phyloP scores from a whole-genome alignment of 352 stramenopile species.

The Phytophthora palmivora region DNA sequence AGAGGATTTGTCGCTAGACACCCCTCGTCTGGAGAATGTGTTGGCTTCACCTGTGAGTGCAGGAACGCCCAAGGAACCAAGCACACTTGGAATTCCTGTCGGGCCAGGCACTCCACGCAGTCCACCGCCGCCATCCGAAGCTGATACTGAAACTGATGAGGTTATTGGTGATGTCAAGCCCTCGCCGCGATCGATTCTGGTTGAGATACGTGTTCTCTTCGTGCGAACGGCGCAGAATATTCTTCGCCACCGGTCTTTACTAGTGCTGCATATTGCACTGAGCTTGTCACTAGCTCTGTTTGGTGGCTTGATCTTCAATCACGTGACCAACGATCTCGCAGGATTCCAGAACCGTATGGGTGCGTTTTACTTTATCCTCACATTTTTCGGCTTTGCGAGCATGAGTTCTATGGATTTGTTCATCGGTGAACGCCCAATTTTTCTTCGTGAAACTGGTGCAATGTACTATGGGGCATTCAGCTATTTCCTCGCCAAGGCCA shows the following conservation, averaged over 20 bases:
- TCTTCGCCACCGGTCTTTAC: constrained; percentile 72
- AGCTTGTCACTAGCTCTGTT: constrained; percentile 69
- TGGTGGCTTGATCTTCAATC: constrained; percentile 79
- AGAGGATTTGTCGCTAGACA: constrained; percentile 52
- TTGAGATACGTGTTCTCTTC: constrained; percentile 79
- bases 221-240: constrained; percentile 74
- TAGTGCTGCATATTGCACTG: constrained; percentile 69
- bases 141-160: constrained; percentile 13
- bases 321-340: constrained; percentile 83
- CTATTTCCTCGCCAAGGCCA: constrained; percentile 84
- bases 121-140: constrained; percentile 25
- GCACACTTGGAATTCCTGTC: constrained; percentile 24
- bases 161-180: constrained; percentile 6
- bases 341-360: constrained; percentile 88
- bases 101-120: constrained; percentile 30
- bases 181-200: constrained; percentile 49
- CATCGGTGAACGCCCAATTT: constrained; percentile 76
- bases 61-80: constrained; percentile 20
- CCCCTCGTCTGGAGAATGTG: constrained; percentile 47
- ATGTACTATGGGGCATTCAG: constrained; percentile 83
- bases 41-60: constrained; percentile 31
- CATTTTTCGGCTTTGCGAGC: constrained; percentile 86
- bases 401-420: constrained; percentile 90
- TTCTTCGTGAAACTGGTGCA: constrained; percentile 77
- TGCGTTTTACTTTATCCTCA: constrained; percentile 88